A percentile compares a stretch with the other conserved stretches of the same genome.
Evolutionary conservation across 2,329 filamentous ascomycete species (phyloP).

Genomic region (Fusarium solani-melongenae): DNA sequence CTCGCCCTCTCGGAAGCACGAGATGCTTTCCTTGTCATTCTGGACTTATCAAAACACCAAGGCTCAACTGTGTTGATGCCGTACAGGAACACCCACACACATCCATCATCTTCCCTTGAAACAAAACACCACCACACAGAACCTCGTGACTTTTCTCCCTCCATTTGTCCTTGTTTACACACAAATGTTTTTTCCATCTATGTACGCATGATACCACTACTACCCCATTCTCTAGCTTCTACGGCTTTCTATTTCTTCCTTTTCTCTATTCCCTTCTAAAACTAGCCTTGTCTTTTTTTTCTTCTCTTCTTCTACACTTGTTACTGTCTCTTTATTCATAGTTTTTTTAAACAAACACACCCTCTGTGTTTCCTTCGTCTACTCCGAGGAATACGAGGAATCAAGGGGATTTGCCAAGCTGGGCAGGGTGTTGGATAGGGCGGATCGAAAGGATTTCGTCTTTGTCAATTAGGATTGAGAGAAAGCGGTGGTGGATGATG

Average conservation of each 20-base stretch:
- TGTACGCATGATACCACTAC: conserved; percentile 40
- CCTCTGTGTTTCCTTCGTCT: conserved; percentile 5
- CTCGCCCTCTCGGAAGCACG: conserved; percentile 10
- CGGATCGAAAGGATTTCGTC: conserved; percentile 3
- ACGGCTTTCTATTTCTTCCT: conserved; percentile 24
- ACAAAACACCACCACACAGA: conserved; percentile 1
- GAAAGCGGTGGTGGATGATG: neutral
- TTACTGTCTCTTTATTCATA: conserved; percentile 10
- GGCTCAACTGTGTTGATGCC: neutral
- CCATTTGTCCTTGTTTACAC: conserved; percentile 30
- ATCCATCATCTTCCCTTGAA: conserved; percentile 14
- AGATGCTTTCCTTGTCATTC: conserved; percentile 8
- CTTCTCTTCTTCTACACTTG: conserved; percentile 3
- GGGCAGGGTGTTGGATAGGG: conserved; percentile 27
- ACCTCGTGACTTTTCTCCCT: conserved; percentile 9
- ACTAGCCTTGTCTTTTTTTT: conserved; percentile 10
- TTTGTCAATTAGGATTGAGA: neutral
- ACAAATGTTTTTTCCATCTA: conserved; percentile 23
- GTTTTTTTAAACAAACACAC: neutral
- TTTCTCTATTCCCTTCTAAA: conserved; percentile 8
- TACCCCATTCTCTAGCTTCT: conserved; percentile 17
- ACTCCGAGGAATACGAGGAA: neutral
- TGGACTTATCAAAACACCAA: neutral
- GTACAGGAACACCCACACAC: conserved; percentile 7
- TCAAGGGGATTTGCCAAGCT: neutral